These are phyloP conservation scores for Penicillium arizonense DNA, from an alignment of 495 filamentous ascomycete genomes.

Conservation along the genomic window DNA sequence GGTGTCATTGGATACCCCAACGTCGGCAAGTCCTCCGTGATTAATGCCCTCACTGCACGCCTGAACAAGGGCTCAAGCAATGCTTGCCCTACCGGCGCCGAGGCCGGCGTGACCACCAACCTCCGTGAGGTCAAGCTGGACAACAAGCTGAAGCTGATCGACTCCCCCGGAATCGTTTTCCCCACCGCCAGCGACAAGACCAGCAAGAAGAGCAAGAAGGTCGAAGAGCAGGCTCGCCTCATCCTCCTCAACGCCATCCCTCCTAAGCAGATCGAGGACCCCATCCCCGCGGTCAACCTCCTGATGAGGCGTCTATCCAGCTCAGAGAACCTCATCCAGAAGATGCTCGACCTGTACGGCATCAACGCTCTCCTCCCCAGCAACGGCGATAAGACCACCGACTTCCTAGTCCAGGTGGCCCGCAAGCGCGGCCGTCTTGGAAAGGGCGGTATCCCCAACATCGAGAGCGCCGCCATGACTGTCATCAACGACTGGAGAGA, in stretches of 20 bases:
- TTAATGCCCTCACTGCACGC: constrained; percentile 86
- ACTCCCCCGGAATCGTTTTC: constrained; percentile 96
- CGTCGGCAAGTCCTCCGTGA: constrained; percentile 95
- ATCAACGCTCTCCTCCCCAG: constrained; percentile 71
- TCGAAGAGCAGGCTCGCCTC: constrained; percentile 76
- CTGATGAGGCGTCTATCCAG: constrained; percentile 75
- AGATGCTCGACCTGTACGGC: constrained; percentile 77
- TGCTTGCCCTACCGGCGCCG: constrained; percentile 85
- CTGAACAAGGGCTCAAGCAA: constrained; percentile 63
- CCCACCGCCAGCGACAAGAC: constrained; percentile 56
- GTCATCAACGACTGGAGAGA: constrained; percentile 96
- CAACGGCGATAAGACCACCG: constrained; percentile 74
- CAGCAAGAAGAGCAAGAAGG: constrained; percentile 49
- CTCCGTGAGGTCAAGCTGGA: constrained; percentile 91
- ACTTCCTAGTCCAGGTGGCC: constrained; percentile 93
- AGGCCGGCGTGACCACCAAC: constrained; percentile 89
- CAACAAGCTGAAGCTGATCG: constrained; percentile 89
- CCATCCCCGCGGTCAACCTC: constrained; percentile 78
- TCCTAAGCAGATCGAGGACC: constrained; percentile 90
- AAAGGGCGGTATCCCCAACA: constrained; percentile 86
- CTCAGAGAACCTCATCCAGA: constrained; percentile 66
- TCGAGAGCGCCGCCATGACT: constrained; percentile 82
- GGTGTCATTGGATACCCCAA: constrained; percentile 97
- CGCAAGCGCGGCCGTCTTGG: constrained; percentile 87
- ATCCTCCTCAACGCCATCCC: constrained; percentile 89